phyloP scores from a whole-genome alignment of 2,329 filamentous ascomycete genomes.

The Zasmidium citrigriseum region DNA sequence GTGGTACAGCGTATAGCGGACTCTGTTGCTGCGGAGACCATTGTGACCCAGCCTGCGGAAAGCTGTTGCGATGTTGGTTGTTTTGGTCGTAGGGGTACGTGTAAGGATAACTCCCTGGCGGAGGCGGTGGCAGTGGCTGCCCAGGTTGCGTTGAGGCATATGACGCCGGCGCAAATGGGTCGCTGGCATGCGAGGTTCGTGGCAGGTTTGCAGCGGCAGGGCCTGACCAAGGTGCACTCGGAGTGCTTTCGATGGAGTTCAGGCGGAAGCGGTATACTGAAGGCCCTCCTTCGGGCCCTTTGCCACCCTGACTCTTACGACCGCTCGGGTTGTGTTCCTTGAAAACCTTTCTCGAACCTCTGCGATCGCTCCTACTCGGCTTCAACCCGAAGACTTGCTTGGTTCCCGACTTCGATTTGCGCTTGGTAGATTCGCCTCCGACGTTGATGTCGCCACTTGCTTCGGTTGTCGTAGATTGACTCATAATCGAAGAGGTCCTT shows the following conservation, averaged over 20 bases:
- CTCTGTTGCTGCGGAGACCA: constrained; percentile 3
- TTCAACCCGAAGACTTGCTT: constrained; percentile 7
- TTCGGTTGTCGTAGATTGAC: constrained; percentile 20
- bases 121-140: not conserved
- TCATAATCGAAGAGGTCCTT: constrained; percentile 20
- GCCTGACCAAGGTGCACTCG: not conserved
- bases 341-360: constrained; percentile 19
- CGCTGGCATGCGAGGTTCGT: not conserved
- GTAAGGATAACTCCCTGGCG: constrained; percentile 11
- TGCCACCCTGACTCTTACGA: constrained; percentile 2
- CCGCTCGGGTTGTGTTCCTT: constrained; percentile 11
- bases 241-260: constrained; percentile 3
- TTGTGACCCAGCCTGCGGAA: constrained; percentile 13
- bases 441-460: constrained; percentile 18
- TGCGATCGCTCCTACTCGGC: constrained; percentile 16
- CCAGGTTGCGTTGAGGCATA: not conserved
- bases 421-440: constrained; percentile 8
- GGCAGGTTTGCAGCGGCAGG: not conserved
- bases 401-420: not conserved
- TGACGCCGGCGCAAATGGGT: not conserved
- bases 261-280: constrained; percentile 13
- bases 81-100: constrained; percentile 13
- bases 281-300: constrained; percentile 5
- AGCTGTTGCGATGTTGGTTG: constrained; percentile 17
- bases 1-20: constrained; percentile 13